Evolutionary conservation across 2,329 filamentous ascomycete genomes (phyloP).

Genomic region (Diaporthe capsici): DNA sequence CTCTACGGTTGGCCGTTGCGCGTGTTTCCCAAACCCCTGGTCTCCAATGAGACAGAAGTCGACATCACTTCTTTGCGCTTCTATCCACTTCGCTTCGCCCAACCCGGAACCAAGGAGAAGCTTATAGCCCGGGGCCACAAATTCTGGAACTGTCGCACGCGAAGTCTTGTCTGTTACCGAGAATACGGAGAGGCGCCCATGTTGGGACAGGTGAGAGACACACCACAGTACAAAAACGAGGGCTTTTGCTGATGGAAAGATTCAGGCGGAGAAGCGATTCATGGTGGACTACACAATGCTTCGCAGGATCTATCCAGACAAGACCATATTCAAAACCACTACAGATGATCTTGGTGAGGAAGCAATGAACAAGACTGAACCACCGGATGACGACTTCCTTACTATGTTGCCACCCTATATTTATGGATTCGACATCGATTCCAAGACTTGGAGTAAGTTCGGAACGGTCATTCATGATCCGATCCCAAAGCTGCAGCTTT

Average conservation of each 20-base stretch:
- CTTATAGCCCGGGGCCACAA: not conserved
- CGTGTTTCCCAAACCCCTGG: not conserved
- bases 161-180: not conserved
- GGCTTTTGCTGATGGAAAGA: not conserved
- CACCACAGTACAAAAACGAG: not conserved
- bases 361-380: not conserved
- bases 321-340: not conserved
- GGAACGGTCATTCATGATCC: not conserved
- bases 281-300: not conserved
- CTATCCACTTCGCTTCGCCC: not conserved
- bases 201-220: not conserved
- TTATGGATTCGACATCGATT: not conserved
- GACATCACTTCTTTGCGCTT: not conserved
- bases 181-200: not conserved
- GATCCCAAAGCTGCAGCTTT: not conserved
- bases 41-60: not conserved
- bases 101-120: not conserved
- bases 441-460: not conserved
- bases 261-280: not conserved
- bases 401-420: not conserved
- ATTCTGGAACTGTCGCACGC: not conserved
- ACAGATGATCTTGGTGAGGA: not conserved
- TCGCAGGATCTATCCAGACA: not conserved
- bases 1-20: not conserved
- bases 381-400: not conserved